phyloP scores from a whole-genome alignment of 352 stramenopile species.

The Thalassiosira hispida region DNA sequence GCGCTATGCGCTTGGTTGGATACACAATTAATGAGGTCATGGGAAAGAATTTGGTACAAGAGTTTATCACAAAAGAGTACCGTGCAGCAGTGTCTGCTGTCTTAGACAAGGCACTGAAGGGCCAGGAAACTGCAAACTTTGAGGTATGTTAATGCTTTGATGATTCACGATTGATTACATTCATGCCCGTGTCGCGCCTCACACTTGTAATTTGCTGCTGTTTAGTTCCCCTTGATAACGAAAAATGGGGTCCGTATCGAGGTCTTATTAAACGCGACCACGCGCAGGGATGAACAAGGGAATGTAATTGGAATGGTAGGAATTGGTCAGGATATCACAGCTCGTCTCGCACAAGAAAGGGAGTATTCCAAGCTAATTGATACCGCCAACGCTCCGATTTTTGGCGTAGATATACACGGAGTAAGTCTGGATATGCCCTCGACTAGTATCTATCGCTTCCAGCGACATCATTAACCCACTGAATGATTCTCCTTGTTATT shows the following conservation, averaged over 20 bases:
- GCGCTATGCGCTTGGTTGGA: conserved; percentile 84
- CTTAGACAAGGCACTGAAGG: conserved; percentile 51
- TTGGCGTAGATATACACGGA: conserved; percentile 87
- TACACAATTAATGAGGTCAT: conserved; percentile 90
- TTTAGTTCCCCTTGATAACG: conserved; percentile 88
- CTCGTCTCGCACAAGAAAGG: conserved; percentile 85
- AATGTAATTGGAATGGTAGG: conserved; percentile 88
- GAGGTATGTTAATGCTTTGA: no score
- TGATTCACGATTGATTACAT: no score
- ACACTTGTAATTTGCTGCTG: no score
- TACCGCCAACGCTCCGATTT: conserved; percentile 73
- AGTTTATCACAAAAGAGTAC: conserved; percentile 86
- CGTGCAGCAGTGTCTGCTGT: conserved; percentile 69
- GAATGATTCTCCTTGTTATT: no score
- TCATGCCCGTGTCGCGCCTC: no score
- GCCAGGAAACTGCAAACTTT: conserved; percentile 73
- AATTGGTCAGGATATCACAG: conserved; percentile 89
- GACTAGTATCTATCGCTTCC: no score
- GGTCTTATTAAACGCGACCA: conserved; percentile 69
- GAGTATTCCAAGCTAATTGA: conserved; percentile 83
- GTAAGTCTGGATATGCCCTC: conserved; percentile 7
- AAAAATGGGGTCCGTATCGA: conserved; percentile 59
- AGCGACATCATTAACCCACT: no score
- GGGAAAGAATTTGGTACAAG: conserved; percentile 87
- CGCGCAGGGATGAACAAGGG: conserved; percentile 87